Percentiles rank a stretch among this genome's conserved stretches.
Evolutionary conservation across 306 rosid genomes (phyloP).

Genomic region (Begonia masoniana): DNA sequence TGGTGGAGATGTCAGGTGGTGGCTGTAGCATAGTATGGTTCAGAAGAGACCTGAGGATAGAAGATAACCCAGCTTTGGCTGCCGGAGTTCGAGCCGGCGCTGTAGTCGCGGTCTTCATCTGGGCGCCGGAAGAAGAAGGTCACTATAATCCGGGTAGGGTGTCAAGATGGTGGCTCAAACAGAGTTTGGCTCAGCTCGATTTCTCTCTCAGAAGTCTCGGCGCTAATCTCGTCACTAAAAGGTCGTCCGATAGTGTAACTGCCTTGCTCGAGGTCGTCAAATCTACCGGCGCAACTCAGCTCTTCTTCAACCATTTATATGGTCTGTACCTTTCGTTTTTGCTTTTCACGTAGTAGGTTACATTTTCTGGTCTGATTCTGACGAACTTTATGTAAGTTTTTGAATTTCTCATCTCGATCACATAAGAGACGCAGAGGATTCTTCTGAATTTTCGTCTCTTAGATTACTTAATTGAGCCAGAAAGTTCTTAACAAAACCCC

Average conservation of each 20-base stretch:
- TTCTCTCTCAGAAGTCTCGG: conserved; percentile 75
- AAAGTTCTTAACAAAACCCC: no score
- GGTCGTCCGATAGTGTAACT: conserved; percentile 74
- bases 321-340: conserved; percentile 36
- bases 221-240: conserved; percentile 57
- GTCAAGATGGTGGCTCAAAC: conserved; percentile 96
- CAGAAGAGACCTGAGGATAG: conserved; percentile 97
- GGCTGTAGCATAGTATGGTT: conserved; percentile 99
- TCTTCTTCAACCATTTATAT: conserved; percentile 89
- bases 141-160: conserved; percentile 84
- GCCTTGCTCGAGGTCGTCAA: conserved; percentile 62
- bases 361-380: neutral
- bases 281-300: conserved; percentile 83
- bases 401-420: no score
- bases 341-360: neutral
- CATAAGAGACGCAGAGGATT: no score
- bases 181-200: conserved; percentile 79
- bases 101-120: conserved; percentile 69
- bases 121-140: conserved; percentile 99
- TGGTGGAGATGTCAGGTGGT: conserved; percentile 63
- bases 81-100: conserved; percentile 94
- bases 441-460: no score
- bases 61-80: conserved; percentile 83
- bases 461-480: no score
- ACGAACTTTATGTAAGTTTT: neutral